Base-by-base conservation (phyloP, 805 yeast genomes). In the Cyberlindnera amylophila region DNA sequence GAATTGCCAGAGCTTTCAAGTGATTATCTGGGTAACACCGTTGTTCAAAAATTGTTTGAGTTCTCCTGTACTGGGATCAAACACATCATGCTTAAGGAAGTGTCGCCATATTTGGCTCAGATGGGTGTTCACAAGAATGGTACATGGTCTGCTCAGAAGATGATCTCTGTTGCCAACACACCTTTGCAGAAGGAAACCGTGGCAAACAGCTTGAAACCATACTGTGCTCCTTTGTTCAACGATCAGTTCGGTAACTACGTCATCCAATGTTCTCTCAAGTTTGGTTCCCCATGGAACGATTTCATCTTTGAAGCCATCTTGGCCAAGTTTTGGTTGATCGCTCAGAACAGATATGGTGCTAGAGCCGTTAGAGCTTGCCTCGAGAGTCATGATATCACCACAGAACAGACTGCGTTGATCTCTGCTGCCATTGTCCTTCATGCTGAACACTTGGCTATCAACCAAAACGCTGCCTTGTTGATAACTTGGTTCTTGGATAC, bases 61-160 rank as follows among this genome's bases (percentile, higher is more conserved):
- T 70, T 72, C 40, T 75, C 88, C 34, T 77, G 86, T 5, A 77
- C 82, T 15, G 71, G 81, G 3, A 72, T 89, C 44, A 86, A 87
- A 57, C 82, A 86, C 52, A 75, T 83, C 60, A 84, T 93, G 87
- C 72, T 93, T 42, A 78, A 83, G 55, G 77, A 77, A 50, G 77
- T 95, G 32, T 70, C 83, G 4, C 95, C 90, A 21, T 86, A 74
- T 57, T 69, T 93, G 49, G 86, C 96, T 1, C 95, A 88, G 53
- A 83, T 91, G 72, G 93, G 97, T 54, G 82, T 88, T 42, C 99
- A 93, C 67, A 93, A 93, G 59, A 93, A 93, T 62, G 99, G 99
- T 48, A 93, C 99, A 5, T 93, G 99, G 99, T 98, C 97, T 2
- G 95, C 96, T 18, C 99, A 93, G 64, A 93, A 91, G 64, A 82